Conservation (phyloP, 768 basidiomycete species). For the Psilocybe sp. region DNA sequence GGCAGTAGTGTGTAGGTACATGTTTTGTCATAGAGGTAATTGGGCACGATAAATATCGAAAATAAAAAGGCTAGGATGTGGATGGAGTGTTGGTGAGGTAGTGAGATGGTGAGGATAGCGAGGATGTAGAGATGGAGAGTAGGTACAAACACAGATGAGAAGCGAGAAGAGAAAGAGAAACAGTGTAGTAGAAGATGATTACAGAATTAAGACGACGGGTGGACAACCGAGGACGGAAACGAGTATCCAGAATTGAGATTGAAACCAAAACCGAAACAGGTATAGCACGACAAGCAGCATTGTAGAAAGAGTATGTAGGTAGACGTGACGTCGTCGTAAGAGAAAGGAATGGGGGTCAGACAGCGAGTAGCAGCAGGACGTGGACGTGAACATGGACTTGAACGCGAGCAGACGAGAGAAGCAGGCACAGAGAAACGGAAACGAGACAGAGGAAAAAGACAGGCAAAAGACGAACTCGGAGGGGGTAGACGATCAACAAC, state of each 20-base stretch:
- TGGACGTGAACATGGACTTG: constrained; percentile 6
- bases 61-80: neutral
- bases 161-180: too few species aligned
- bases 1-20: too few species aligned
- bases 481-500: neutral
- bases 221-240: too few species aligned
- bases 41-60: neutral
- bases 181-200: too few species aligned
- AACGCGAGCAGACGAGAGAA: neutral
- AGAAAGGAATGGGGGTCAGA: neutral
- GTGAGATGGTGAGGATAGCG: constrained; percentile 4
- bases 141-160: too few species aligned
- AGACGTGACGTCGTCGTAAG: too few species aligned
- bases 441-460: neutral
- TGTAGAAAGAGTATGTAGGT: too few species aligned
- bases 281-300: too few species aligned
- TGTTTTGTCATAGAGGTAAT: too few species aligned
- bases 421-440: neutral
- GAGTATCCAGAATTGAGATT: too few species aligned
- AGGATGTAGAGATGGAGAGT: neutral
- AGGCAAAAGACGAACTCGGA: neutral
- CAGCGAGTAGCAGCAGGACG: constrained; percentile 9
- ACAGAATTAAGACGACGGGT: too few species aligned
- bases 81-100: neutral
- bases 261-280: too few species aligned